Evolutionary conservation across 805 yeast species (phyloP), one percentile per base, ranked within the genome.

Genomic region (Lipomyces mesembrius): DNA sequence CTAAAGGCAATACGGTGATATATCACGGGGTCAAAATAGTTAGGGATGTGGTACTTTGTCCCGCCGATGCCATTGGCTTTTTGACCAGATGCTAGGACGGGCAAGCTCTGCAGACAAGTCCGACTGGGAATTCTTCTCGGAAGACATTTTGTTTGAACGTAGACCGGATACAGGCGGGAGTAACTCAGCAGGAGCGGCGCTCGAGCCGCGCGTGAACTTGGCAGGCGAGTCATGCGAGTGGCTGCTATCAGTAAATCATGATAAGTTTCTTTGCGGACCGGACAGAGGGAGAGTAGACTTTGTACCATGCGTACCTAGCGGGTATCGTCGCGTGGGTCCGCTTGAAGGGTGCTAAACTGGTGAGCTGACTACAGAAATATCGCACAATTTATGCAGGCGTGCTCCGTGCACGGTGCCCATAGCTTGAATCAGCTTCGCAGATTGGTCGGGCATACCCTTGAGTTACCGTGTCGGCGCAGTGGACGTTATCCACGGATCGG

Each of bases 151-250:
- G 22, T 27, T 27, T 2, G 29, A 27, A 27, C 29, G 29, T 27
- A 27, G 29, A 7, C 22, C 22, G 22, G 22, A 17, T 6, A n/a
- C 9, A 17, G 11, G 49, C 3, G 7, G 7, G 20, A 17, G 6
- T 43, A n/a, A 43, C 49, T n/a, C 49, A n/a, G 11, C 20, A 7
- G 22, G 49, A 43, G 22, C 49, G 94, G 85, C 0, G 93, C 84
- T 70, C 97, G 82, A 54, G 87, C 84, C n/a, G 87, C 82, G 25
- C 89, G 89, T 1, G 95, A 95, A 14, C 39, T 81, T 89, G 90
- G 0, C 92, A 85, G 66, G 89, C 81, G 74, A 90, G 94, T 43
- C 49, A n/a, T 43, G 0, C 20, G 49, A 17, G 49, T 17, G 3
- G 4, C 11, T n/a, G 25, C 12, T 43, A 17, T 7, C n/a, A 17